Evolutionary conservation across 441 rosid species (phyloP).

Genomic region (Dalechampia spathulata): DNA sequence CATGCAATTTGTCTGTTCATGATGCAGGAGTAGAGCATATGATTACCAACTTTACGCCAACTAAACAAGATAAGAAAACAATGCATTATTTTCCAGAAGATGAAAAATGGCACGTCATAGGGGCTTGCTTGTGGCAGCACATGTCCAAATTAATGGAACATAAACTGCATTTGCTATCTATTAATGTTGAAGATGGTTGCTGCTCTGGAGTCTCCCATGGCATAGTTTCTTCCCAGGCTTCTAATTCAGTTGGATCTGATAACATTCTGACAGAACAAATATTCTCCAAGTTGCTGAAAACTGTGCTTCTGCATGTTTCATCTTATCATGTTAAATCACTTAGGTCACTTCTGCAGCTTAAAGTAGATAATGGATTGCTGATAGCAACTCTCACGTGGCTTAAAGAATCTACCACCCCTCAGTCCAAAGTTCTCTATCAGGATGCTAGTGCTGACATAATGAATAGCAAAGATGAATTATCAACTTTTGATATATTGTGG

Average conservation of each 20-base stretch:
- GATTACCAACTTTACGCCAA: slow-evolving; percentile 17
- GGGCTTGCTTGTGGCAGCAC: slow-evolving; percentile 78
- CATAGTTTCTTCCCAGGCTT: slow-evolving; percentile 25
- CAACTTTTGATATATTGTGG: slow-evolving; percentile 49
- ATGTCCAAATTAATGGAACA: slow-evolving; percentile 52
- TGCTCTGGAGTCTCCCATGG: slow-evolving; percentile 29
- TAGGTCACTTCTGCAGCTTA: slow-evolving; percentile 42
- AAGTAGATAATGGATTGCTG: slow-evolving; percentile 46
- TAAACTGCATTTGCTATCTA: slow-evolving; percentile 41
- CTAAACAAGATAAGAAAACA: slow-evolving; percentile 30
- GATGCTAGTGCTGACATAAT: slow-evolving; percentile 28
- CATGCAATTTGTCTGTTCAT: slow-evolving; percentile 21
- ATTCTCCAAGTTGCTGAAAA: slow-evolving; percentile 42
- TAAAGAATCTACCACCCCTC: slow-evolving; percentile 40
- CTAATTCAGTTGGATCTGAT: slow-evolving; percentile 31
- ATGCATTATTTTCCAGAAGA: slow-evolving; percentile 55
- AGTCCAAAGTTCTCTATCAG: slow-evolving; percentile 30
- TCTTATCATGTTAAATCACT: slow-evolving; percentile 62
- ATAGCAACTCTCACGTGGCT: slow-evolving; percentile 58
- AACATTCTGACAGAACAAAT: slow-evolving; percentile 31
- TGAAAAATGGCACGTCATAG: slow-evolving; percentile 66
- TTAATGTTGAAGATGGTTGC: slow-evolving; percentile 33
- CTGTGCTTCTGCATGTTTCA: slow-evolving; percentile 50
- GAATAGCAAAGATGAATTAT: slow-evolving; percentile 34
- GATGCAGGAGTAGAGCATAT: slow-evolving; percentile 21